Base-by-base conservation (phyloP, 345 rosid genomes). In the Psidium friedrichsthalianum region DNA sequence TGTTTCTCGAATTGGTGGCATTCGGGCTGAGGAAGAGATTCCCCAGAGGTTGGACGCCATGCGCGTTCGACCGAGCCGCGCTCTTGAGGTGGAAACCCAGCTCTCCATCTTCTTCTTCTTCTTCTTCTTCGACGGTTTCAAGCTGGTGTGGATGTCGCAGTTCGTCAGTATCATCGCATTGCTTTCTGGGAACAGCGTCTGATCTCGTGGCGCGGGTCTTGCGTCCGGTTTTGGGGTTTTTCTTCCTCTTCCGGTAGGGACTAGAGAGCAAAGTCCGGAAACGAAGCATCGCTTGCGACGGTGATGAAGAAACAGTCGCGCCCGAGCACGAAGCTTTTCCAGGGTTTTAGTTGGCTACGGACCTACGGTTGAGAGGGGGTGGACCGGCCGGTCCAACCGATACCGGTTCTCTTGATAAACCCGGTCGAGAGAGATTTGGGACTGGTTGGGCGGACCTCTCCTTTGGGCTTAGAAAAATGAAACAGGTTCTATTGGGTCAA, bases 41-140 rank as follows among this genome's bases (percentile, higher is more conserved):
- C 2, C 99, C 98, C 24, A 97, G 91, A 14, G 99, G 99, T 86
- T 95, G 98, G 61, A 96, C 98, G 32, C 98, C 94, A 86, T 95
- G 92, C 29, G 88, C 82, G 69, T 90, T 89, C 25, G 95, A 92
- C 27, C 92, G 90, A 83, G 92, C 90, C 84, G 94, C 89, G 87
- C 84, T 76, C 85, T 93, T 94, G 64, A 97, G 94, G 88, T 88
- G 89, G 87, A 93, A 96, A 18, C 96, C 96, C 85, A 56, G 57
- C 14, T 85, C 91, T n/a, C 84, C 88, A 64, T 88, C 91, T 12
- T 84, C 93, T 24, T 86, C 92, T 58, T 88, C 92, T 15, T 90
- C 91, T 51, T 53, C 84, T 5, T 53, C 85, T 29, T 80, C 84
- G 74, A 83, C 82, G 27, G 85, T 32, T 85, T 82, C 21, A 76